Conservation (phyloP, 1,139 yeast genomes). For the Debaryomyces subglobosus region DNA sequence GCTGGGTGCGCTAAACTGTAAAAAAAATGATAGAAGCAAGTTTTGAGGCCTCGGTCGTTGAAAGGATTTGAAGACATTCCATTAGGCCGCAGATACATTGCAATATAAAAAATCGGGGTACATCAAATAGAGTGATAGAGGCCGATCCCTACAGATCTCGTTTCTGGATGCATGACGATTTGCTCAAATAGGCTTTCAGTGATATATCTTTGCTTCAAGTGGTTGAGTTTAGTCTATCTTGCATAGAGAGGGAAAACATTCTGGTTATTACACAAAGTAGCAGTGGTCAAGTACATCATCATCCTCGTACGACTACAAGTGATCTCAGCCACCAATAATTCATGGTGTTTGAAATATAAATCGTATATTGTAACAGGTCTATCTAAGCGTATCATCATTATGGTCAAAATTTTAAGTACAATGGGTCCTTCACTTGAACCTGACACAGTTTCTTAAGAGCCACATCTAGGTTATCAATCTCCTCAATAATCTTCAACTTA, state of each 20-base stretch:
- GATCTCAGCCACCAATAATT: background rate
- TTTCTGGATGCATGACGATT: background rate
- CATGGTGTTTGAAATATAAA: too few species aligned
- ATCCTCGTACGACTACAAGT: background rate
- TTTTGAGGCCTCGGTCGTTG: background rate
- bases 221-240: background rate
- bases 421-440: conserved; percentile 27
- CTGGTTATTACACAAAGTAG: background rate
- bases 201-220: background rate
- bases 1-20: background rate
- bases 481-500: conserved; percentile 24
- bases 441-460: conserved; percentile 25
- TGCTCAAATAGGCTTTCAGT: background rate
- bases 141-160: background rate
- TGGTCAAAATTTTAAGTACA: conserved; percentile 30
- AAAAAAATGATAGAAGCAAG: background rate
- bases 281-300: background rate
- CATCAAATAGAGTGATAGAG: background rate
- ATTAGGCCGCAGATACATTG: background rate
- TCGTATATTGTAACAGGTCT: background rate
- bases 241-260: background rate
- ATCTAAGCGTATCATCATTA: background rate
- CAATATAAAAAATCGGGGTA: background rate
- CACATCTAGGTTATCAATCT: conserved; percentile 23
- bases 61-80: background rate